Evolutionary conservation across 495 filamentous ascomycete species (phyloP).

Genomic region (Aspergillus saccharolyticus): DNA sequence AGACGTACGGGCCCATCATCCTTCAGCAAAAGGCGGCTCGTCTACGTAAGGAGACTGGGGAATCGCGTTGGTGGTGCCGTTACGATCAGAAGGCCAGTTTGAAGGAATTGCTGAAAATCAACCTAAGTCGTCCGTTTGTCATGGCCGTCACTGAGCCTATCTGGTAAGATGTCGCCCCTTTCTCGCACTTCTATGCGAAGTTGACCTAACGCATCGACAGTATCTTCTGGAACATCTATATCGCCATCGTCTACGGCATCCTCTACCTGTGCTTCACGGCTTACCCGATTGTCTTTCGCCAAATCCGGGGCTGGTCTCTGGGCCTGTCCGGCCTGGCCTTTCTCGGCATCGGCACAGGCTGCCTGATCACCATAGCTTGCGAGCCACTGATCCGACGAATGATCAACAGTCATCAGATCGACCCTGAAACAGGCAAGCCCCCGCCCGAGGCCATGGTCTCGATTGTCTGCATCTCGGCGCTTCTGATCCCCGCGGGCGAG

Average conservation of each 20-base stretch:
- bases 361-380: conserved; percentile 53
- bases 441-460: conserved; percentile 70
- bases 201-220: conserved; percentile 21
- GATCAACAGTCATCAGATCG: conserved; percentile 62
- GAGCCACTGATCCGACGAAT: conserved; percentile 68
- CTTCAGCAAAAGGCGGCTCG: conserved; percentile 63
- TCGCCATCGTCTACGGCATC: conserved; percentile 61
- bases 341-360: conserved; percentile 67
- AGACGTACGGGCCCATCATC: conserved; percentile 75
- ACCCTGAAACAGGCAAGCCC: conserved; percentile 60
- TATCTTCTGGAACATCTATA: conserved; percentile 73
- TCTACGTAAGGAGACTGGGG: conserved; percentile 66
- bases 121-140: conserved; percentile 69
- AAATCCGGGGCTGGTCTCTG: conserved; percentile 65
- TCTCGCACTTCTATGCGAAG: conserved; percentile 1
- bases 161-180: conserved; percentile 45
- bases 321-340: conserved; percentile 70
- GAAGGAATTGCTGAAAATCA: conserved; percentile 56
- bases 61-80: conserved; percentile 70
- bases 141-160: conserved; percentile 82
- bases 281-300: conserved; percentile 70
- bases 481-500: conserved; percentile 65
- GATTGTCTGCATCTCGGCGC: conserved; percentile 61
- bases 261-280: conserved; percentile 84
- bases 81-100: conserved; percentile 63